Evolutionary conservation across 371 early-diverging fungal species (phyloP).

Genomic region (Mucor sp.): DNA sequence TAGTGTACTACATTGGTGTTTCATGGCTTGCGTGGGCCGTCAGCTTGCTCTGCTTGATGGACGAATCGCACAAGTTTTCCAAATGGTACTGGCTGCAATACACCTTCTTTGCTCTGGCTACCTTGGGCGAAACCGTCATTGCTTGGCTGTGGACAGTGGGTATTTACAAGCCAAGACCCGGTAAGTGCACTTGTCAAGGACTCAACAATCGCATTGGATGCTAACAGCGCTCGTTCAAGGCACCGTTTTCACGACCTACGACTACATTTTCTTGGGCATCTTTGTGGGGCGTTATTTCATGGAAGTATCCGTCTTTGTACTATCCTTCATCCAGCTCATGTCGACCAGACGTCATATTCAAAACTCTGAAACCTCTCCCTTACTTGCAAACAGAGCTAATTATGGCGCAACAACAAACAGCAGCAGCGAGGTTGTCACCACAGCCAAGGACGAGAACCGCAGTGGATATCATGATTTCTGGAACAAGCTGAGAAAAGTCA

Average conservation of each 20-base stretch:
- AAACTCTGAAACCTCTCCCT: slow-evolving; percentile 13
- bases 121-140: slow-evolving; percentile 35
- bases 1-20: slow-evolving; percentile 37
- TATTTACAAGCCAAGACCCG: slow-evolving; percentile 35
- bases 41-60: slow-evolving; percentile 22
- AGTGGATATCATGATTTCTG: slow-evolving; percentile 51
- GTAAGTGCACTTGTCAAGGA: slow-evolving; percentile 13
- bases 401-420: slow-evolving; percentile 23
- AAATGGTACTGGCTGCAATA: slow-evolving; percentile 54
- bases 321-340: slow-evolving; percentile 38
- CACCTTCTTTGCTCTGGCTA: slow-evolving; percentile 36
- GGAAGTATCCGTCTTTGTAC: slow-evolving; percentile 19
- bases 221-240: not conserved
- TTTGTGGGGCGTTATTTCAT: slow-evolving; percentile 40
- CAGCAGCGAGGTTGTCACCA: not conserved
- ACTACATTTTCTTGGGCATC: slow-evolving; percentile 30
- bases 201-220: not conserved
- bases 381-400: slow-evolving; percentile 5
- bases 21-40: slow-evolving; percentile 46
- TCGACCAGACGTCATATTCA: slow-evolving; percentile 11
- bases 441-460: slow-evolving; percentile 9
- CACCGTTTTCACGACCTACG: slow-evolving; percentile 37
- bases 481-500: slow-evolving; percentile 59
- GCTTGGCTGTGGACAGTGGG: slow-evolving; percentile 46
- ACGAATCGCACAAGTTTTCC: slow-evolving; percentile 41